phyloP scores from a whole-genome alignment of 75 land plant genomes.

The Cunninghamia lanceolata region DNA sequence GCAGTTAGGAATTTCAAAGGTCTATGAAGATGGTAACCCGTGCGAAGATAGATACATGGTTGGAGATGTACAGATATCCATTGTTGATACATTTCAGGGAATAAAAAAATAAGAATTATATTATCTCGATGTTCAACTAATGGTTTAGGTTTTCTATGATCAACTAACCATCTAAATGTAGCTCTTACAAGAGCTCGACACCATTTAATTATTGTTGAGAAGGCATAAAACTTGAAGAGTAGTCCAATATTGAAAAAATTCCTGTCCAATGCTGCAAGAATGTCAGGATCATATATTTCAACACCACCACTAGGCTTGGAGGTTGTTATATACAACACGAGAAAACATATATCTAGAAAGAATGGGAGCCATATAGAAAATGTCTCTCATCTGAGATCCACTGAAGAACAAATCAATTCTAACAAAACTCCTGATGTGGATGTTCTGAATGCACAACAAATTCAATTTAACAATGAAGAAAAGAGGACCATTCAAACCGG shows the following conservation, averaged over 20 bases:
- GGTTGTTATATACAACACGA: not conserved
- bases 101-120: no score
- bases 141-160: constrained; percentile 26
- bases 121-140: no score
- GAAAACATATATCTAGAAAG: not conserved
- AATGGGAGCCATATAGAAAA: not conserved
- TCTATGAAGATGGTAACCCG: not conserved
- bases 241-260: constrained; percentile 20
- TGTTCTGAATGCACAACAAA: not conserved
- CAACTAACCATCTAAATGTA: constrained; percentile 24
- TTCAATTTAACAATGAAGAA: not conserved
- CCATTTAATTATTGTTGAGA: constrained; percentile 28
- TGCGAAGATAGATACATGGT: constrained; percentile 3
- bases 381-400: not conserved
- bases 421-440: not conserved
- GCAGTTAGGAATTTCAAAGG: not conserved
- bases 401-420: not conserved
- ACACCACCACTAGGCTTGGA: not conserved
- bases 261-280: constrained; percentile 21
- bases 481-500: not conserved
- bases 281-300: constrained; percentile 6
- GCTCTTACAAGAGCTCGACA: constrained; percentile 38
- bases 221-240: constrained; percentile 21
- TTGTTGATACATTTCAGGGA: constrained; percentile 38
- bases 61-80: constrained; percentile 26